phyloP scores from a whole-genome alignment of 2,329 filamentous ascomycete species.

The Incumbomyces delicatus region DNA sequence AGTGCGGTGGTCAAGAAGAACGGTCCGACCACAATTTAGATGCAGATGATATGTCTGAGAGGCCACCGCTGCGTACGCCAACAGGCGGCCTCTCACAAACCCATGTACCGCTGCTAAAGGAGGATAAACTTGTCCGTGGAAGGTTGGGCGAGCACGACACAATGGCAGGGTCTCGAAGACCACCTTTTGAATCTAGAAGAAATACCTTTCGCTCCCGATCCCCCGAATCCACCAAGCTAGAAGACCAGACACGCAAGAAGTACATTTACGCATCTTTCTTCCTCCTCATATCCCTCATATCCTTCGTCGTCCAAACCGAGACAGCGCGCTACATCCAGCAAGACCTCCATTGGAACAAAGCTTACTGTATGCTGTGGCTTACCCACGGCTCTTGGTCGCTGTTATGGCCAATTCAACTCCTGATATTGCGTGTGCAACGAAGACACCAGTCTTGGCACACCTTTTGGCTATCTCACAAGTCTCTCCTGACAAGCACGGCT shows the following conservation, averaged over 20 bases:
- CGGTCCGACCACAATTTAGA: conserved; percentile 28
- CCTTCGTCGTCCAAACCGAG: conserved; percentile 91
- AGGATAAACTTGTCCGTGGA: conserved; percentile 27
- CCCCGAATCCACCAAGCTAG: conserved; percentile 54
- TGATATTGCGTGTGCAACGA: conserved; percentile 70
- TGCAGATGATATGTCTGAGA: conserved; percentile 36
- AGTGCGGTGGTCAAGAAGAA: conserved; percentile 7
- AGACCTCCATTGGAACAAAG: conserved; percentile 87
- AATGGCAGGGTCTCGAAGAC: conserved; percentile 29
- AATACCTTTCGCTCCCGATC: conserved; percentile 70
- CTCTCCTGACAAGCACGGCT: conserved; percentile 54
- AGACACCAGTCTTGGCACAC: conserved; percentile 66
- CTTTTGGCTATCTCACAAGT: conserved; percentile 71
- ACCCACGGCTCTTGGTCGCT: conserved; percentile 91
- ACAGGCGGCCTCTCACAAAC: conserved; percentile 34
- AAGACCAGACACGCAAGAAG: conserved; percentile 61
- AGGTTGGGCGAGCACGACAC: conserved; percentile 30
- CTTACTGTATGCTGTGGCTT: conserved; percentile 97
- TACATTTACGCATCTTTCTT: conserved; percentile 84
- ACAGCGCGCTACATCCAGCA: conserved; percentile 92
- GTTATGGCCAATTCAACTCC: conserved; percentile 76
- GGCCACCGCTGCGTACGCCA: conserved; percentile 39
- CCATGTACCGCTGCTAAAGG: conserved; percentile 46
- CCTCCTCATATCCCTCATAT: conserved; percentile 68
- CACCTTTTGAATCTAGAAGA: conserved; percentile 41